These are phyloP conservation scores for Leccinum boreale DNA, from an alignment of 768 basidiomycete species.

Conservation along the genomic window DNA sequence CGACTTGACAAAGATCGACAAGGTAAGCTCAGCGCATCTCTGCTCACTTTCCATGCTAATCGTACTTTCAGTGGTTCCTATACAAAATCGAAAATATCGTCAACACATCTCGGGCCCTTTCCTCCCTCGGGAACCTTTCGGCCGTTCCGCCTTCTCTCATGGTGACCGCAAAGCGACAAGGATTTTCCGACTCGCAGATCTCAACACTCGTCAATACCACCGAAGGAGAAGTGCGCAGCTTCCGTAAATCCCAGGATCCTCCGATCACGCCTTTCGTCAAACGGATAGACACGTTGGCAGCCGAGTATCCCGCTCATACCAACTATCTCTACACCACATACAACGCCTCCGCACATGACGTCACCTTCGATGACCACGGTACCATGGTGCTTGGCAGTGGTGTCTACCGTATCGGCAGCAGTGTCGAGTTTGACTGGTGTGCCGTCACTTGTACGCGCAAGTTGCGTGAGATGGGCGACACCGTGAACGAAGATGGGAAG, in stretches of 20 bases:
- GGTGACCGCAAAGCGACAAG: constrained; percentile 87
- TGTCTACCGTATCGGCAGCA: constrained; percentile 97
- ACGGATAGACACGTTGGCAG: constrained; percentile 97
- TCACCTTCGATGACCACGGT: constrained; percentile 92
- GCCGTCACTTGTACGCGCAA: constrained; percentile 97
- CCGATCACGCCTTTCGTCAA: constrained; percentile 94
- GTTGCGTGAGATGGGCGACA: constrained; percentile 77
- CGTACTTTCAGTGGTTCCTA: constrained; percentile 77
- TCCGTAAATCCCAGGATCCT: constrained; percentile 74
- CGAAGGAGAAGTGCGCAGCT: constrained; percentile 77
- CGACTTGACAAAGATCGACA: constrained; percentile 97
- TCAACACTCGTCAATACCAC: constrained; percentile 70
- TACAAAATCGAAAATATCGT: constrained; percentile 99
- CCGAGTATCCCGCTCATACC: constrained; percentile 97
- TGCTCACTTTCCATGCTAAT: background rate
- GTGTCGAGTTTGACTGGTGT: constrained; percentile 99
- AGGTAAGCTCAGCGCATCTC: constrained; percentile 41
- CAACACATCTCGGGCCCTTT: constrained; percentile 74
- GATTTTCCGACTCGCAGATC: constrained; percentile 93
- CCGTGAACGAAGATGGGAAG: constrained; percentile 14
- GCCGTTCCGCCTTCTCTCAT: constrained; percentile 74
- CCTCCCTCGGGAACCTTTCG: constrained; percentile 65
- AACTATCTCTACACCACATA: constrained; percentile 99
- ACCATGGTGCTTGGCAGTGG: constrained; percentile 99
- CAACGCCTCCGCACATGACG: constrained; percentile 94